Conservation (phyloP, 2,329 filamentous ascomycete species). For the Rutstroemia sp. region DNA sequence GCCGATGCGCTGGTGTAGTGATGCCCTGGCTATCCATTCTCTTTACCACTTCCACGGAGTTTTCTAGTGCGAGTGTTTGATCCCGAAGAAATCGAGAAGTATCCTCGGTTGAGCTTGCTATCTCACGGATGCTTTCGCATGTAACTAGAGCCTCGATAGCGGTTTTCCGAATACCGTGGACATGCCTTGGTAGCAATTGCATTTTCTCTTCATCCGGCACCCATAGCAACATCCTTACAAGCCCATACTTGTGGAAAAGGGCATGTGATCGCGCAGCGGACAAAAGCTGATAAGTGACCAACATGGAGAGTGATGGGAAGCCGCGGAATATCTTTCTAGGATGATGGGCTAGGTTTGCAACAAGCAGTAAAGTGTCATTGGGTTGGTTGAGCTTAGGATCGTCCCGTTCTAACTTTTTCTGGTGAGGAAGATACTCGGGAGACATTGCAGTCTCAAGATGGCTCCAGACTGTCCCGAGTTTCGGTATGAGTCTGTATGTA, state of each 20-base stretch:
- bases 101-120: slow-evolving; percentile 37
- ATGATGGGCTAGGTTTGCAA: slow-evolving; percentile 56
- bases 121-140: slow-evolving; percentile 51
- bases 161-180: slow-evolving; percentile 48
- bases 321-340: slow-evolving; percentile 42
- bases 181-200: slow-evolving; percentile 50
- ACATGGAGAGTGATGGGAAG: slow-evolving; percentile 49
- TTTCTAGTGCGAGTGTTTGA: slow-evolving; percentile 40
- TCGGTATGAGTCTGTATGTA: slow-evolving; percentile 42
- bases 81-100: slow-evolving; percentile 33
- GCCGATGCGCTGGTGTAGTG: slow-evolving; percentile 38
- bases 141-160: slow-evolving; percentile 53
- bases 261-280: slow-evolving; percentile 48
- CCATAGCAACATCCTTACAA: slow-evolving; percentile 75
- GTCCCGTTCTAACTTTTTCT: slow-evolving; percentile 34
- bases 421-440: slow-evolving; percentile 46
- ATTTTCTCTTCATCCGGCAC: slow-evolving; percentile 52
- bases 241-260: slow-evolving; percentile 68
- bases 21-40: slow-evolving; percentile 41
- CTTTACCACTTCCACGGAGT: slow-evolving; percentile 33
- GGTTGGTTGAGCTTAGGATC: slow-evolving; percentile 35
- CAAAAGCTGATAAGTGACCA: slow-evolving; percentile 57
- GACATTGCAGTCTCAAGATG: slow-evolving; percentile 50
- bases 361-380: slow-evolving; percentile 69
- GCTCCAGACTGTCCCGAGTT: slow-evolving; percentile 52